Base-by-base conservation (phyloP, 805 yeast genomes). In the Wickerhamiella brachini region DNA sequence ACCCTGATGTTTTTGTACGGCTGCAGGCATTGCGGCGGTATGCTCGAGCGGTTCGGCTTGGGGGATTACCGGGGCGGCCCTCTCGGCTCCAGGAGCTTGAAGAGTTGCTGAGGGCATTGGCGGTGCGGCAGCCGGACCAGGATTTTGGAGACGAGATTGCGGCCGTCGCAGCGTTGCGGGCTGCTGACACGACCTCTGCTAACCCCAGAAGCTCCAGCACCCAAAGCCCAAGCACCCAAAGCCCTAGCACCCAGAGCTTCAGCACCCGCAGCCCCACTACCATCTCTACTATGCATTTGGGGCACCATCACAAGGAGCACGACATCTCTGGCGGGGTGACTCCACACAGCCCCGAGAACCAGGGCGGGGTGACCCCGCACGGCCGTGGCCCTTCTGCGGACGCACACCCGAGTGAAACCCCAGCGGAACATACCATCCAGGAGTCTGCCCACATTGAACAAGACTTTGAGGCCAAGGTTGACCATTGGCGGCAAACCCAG, bases 401-500 rank as follows among this genome's bases (percentile, higher is more conserved):
- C n/a, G n/a, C n/a, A n/a, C n/a, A n/a, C n/a, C n/a, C n/a, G n/a
- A 10, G 31, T 10, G 34, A 29, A 12, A 29, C 34, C 3, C 15
- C 34, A 3, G 34, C 17, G 10, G 41, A n/a, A 6, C 18, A 9
- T 5, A 17, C 41, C 18, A 37, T n/a, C 20, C 20, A 9, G 20
- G 10, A 37, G 8, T 15, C 41, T 18, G 20, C 17, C 5, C 8
- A 7, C 41, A 34, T 43, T 15, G 53, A 53, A 39, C 23, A 17
- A 12, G 34, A 42, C 15, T 26, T 48, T 1, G 51, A 47, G 43
- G 47, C 45, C 9, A 43, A 48, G 23, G 55, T 53, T 21, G 46
- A 17, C 18, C 50, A 23, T n/a, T 56, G 58, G 58, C 52, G 53
- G 17, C 22, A 20, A 3, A 37, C 41, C 8, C 41, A 37, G 41